Percentiles rank a stretch among this genome's conserved stretches.
Conservation (phyloP, 2,329 filamentous ascomycete genomes). For the Trichophaea hybrida region DNA sequence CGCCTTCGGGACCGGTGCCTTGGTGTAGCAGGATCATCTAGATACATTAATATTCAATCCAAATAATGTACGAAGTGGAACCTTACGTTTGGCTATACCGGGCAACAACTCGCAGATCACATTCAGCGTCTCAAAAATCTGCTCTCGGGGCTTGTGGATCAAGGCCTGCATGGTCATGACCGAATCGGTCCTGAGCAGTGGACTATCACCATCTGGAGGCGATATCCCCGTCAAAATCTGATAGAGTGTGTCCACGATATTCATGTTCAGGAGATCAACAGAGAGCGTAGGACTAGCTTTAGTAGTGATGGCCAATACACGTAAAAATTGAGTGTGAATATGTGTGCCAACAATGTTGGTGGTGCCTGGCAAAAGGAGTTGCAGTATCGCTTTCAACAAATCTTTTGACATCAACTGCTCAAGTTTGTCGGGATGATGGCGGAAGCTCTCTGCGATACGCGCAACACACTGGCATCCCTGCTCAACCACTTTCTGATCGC, state of each 20-base stretch:
- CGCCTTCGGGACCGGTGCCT: constrained; percentile 20
- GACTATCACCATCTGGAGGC: constrained; percentile 61
- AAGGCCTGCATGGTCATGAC: constrained; percentile 97
- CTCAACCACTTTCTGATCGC: constrained; percentile 90
- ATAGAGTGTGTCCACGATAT: constrained; percentile 92
- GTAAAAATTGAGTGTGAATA: constrained; percentile 91
- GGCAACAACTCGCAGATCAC: constrained; percentile 92
- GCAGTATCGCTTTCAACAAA: constrained; percentile 67
- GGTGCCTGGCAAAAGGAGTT: constrained; percentile 78
- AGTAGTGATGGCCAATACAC: constrained; percentile 78
- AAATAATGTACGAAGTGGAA: neutral
- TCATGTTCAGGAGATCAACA: constrained; percentile 84
- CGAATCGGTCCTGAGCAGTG: constrained; percentile 78
- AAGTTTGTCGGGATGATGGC: constrained; percentile 68
- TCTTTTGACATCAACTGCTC: constrained; percentile 86
- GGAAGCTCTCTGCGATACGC: constrained; percentile 93
- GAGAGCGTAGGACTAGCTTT: constrained; percentile 77
- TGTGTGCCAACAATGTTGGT: constrained; percentile 88
- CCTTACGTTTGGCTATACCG: constrained; percentile 45
- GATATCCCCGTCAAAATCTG: constrained; percentile 95
- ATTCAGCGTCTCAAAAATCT: constrained; percentile 93
- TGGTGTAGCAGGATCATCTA: constrained; percentile 31
- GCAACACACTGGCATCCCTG: constrained; percentile 93
- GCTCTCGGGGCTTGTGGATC: constrained; percentile 86
- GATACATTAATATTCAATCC: constrained; percentile 16